These are phyloP conservation scores for Lagenidium giganteum DNA, from an alignment of 352 stramenopile genomes.

Conservation along the genomic window DNA sequence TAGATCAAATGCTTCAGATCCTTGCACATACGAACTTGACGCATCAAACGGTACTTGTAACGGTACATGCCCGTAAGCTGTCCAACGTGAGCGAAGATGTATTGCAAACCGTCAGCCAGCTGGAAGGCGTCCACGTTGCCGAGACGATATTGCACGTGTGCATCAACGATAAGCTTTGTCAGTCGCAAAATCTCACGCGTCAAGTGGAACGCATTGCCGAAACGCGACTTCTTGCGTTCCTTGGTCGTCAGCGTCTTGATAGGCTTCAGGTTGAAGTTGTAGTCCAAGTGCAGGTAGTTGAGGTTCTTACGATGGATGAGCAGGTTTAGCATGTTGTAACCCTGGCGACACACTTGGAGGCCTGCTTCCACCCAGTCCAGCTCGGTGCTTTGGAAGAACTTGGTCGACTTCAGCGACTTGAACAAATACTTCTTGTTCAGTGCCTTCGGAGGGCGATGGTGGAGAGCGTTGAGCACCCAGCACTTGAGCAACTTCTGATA, in stretches of 20 bases:
- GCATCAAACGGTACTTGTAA: conserved; percentile 99
- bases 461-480: conserved; percentile 98
- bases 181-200: conserved; percentile 98
- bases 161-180: conserved; percentile 99
- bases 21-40: conserved; percentile 98
- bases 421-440: conserved; percentile 99
- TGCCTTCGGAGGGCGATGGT: conserved; percentile 90
- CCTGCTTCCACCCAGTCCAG: conserved; percentile 99
- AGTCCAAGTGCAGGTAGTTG: conserved; percentile 99
- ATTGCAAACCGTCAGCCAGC: conserved; percentile 98
- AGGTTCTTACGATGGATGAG: conserved; percentile 99
- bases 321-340: conserved; percentile 99
- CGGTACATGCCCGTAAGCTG: conserved; percentile 99
- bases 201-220: conserved; percentile 95
- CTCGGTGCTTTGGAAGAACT: conserved; percentile 99
- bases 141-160: conserved; percentile 99
- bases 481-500: conserved; percentile 99
- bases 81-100: conserved; percentile 99
- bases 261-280: conserved; percentile 99
- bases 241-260: conserved; percentile 99
- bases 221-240: conserved; percentile 99
- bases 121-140: conserved; percentile 99
- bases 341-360: conserved; percentile 97
- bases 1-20: conserved; percentile 99
- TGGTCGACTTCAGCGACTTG: conserved; percentile 99